Conservation (phyloP, 1,139 yeast species). For the Magnusiomyces ingens region DNA sequence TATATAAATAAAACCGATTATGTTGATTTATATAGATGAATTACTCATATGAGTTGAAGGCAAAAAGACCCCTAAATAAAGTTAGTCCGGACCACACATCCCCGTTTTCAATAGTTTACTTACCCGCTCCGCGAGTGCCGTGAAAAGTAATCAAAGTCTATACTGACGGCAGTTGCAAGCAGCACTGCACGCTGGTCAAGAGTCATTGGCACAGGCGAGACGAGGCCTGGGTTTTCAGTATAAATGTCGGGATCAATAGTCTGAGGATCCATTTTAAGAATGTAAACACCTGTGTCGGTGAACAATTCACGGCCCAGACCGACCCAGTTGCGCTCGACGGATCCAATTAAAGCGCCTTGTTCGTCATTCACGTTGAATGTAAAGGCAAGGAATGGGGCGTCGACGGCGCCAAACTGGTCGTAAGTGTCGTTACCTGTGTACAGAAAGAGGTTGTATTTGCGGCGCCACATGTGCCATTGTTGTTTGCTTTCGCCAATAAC, state of each 20-base stretch:
- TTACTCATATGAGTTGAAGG: background rate
- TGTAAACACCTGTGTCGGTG: constrained; percentile 91
- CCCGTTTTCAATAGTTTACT: constrained; percentile 6
- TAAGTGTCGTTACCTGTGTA: constrained; percentile 36
- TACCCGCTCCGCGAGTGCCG: constrained; percentile 60
- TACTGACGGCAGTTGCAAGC: constrained; percentile 80
- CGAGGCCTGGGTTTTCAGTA: constrained; percentile 9
- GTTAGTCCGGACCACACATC: background rate
- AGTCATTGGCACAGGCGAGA: constrained; percentile 43
- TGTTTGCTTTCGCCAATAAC: constrained; percentile 80
- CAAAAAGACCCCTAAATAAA: background rate
- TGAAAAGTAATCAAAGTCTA: constrained; percentile 92
- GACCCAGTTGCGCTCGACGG: constrained; percentile 90
- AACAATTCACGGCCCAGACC: constrained; percentile 88
- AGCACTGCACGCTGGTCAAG: constrained; percentile 80
- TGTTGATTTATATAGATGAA: background rate
- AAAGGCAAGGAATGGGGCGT: constrained; percentile 80
- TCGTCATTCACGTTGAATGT: constrained; percentile 71
- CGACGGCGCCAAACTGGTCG: constrained; percentile 76
- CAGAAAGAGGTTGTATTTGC: constrained; percentile 69
- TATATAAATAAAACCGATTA: background rate
- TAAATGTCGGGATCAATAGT: constrained; percentile 29
- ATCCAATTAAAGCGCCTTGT: constrained; percentile 53
- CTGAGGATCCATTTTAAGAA: constrained; percentile 73
- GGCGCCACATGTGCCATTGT: constrained; percentile 91